Conservation (phyloP, 495 filamentous ascomycete genomes). For the Podospora pseudocomata region DNA sequence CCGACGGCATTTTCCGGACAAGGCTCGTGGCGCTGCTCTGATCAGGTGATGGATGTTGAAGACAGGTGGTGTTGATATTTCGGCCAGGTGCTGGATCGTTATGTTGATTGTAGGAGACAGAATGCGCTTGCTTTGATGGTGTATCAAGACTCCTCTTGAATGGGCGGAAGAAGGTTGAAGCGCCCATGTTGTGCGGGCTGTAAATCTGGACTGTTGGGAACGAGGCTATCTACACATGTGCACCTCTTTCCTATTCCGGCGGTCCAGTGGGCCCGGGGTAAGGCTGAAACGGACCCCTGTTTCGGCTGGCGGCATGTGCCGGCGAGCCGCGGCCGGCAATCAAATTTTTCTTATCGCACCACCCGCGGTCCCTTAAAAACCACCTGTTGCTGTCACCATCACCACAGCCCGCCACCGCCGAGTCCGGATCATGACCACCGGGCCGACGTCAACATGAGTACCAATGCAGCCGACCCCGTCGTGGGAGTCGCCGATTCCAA, state of each 20-base stretch:
- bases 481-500: not conserved
- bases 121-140: too few species aligned
- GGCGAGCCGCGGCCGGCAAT: not conserved
- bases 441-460: not conserved
- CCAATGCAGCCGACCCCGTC: not conserved
- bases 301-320: not conserved
- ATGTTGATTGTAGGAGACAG: too few species aligned
- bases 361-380: not conserved
- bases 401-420: not conserved
- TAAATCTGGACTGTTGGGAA: not conserved
- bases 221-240: not conserved
- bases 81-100: too few species aligned
- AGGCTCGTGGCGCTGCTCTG: too few species aligned
- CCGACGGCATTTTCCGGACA: too few species aligned
- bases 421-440: not conserved
- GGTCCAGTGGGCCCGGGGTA: not conserved
- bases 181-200: too few species aligned
- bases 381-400: not conserved
- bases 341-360: not conserved
- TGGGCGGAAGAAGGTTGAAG: too few species aligned
- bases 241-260: not conserved
- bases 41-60: too few species aligned
- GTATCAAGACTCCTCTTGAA: too few species aligned
- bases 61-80: too few species aligned
- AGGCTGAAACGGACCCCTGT: not conserved